Conservation (phyloP, 306 rosid genomes). For the Cucumis sativus region Cucumber_9930_V3 NC_026657.2:37452501-37453000, state of each 20-base stretch:
- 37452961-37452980: neutral
- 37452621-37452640: neutral
- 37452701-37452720: neutral
- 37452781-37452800: neutral
- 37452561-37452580: neutral
- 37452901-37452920: neutral
- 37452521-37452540: constrained; percentile 75
- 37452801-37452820: neutral
- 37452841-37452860: neutral
- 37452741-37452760: neutral
- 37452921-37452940: neutral
- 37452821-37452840: neutral
- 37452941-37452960: neutral
- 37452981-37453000: neutral
- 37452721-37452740: neutral
- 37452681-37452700: neutral
- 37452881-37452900: neutral
- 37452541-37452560: constrained; percentile 65
- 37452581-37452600: neutral
- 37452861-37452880: neutral
- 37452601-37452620: neutral
- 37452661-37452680: neutral
- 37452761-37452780: neutral
- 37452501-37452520: constrained; percentile 76
- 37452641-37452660: neutral